Conservation (phyloP, 495 filamentous ascomycete species). For the Penicillium arizonense region DNA sequence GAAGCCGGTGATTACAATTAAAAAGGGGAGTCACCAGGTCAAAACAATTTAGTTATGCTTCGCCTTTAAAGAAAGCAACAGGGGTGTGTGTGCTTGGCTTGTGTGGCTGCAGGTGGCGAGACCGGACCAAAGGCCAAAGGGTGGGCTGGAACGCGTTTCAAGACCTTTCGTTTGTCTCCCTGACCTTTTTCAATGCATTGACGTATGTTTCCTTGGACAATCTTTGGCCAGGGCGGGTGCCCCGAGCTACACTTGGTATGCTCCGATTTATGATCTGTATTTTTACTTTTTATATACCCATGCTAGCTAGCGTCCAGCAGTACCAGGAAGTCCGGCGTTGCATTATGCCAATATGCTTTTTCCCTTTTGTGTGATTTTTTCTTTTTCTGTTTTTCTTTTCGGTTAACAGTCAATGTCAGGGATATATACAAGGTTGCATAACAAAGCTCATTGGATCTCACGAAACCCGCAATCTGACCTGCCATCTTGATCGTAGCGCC, state of each 20-base stretch:
- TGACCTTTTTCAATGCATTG: background rate
- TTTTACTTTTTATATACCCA: slow-evolving; percentile 23
- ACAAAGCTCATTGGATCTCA: background rate
- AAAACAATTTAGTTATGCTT: background rate
- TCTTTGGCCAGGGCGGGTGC: background rate
- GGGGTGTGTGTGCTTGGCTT: slow-evolving; percentile 12
- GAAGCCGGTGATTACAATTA: background rate
- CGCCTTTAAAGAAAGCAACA: background rate
- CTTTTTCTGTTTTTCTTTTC: no score
- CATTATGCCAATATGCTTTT: slow-evolving; percentile 5
- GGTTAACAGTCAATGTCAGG: background rate
- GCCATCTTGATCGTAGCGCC: background rate
- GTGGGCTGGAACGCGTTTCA: slow-evolving; percentile 2
- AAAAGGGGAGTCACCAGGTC: background rate
- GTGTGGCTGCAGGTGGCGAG: slow-evolving; percentile 18
- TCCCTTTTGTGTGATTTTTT: background rate
- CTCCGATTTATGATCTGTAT: slow-evolving; percentile 12
- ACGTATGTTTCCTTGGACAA: slow-evolving; percentile 3
- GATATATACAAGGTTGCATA: background rate
- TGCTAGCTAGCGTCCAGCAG: slow-evolving; percentile 20
- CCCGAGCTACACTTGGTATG: slow-evolving; percentile 13
- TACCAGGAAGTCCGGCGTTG: slow-evolving; percentile 20
- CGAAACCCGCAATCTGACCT: background rate
- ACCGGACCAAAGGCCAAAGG: background rate
- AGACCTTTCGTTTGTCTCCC: slow-evolving; percentile 4